phyloP scores from a whole-genome alignment of 2,329 filamentous ascomycete species.

The Raffaelea deltoideospora region DNA sequence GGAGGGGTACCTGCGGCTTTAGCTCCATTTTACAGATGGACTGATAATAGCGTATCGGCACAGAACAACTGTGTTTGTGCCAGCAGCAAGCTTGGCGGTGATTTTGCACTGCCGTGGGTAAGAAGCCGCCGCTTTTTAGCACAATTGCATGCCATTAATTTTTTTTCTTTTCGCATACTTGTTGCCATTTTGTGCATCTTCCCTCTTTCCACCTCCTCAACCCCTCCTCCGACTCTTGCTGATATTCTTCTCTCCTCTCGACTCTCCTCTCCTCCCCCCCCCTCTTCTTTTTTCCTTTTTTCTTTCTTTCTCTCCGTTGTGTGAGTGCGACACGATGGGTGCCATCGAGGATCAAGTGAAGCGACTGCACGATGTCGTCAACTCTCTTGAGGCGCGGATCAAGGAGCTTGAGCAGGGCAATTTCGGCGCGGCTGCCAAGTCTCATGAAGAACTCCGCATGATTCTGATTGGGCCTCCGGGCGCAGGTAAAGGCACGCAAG shows the following conservation, averaged over 20 bases:
- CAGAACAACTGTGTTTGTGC: too few relatives aligned
- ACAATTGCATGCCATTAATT: too few relatives aligned
- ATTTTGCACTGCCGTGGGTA: too few relatives aligned
- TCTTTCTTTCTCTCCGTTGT: neutral
- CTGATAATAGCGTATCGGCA: too few relatives aligned
- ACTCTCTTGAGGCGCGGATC: slow-evolving; percentile 72
- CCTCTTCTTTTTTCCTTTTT: slow-evolving; percentile 1
- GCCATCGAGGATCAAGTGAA: slow-evolving; percentile 75
- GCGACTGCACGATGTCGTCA: slow-evolving; percentile 70
- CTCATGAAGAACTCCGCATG: slow-evolving; percentile 68
- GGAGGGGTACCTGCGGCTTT: too few relatives aligned
- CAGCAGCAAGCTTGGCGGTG: too few relatives aligned
- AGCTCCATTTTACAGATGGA: too few relatives aligned
- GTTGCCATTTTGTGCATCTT: neutral
- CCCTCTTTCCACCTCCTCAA: neutral
- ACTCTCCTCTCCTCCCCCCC: slow-evolving; percentile 1
- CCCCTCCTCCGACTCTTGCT: neutral
- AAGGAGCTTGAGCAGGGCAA: slow-evolving; percentile 69
- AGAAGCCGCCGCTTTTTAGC: too few relatives aligned
- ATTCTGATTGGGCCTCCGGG: slow-evolving; percentile 95
- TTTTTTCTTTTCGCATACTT: neutral
- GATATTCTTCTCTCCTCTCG: neutral
- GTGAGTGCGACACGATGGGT: slow-evolving; percentile 50
- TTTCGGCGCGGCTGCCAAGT: slow-evolving; percentile 28
- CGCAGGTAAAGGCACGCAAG: slow-evolving; percentile 94